Evolutionary conservation across 768 basidiomycete genomes (phyloP), one percentile per base, ranked within the genome.

Genomic region (Rhodotorula toruloides): DNA sequence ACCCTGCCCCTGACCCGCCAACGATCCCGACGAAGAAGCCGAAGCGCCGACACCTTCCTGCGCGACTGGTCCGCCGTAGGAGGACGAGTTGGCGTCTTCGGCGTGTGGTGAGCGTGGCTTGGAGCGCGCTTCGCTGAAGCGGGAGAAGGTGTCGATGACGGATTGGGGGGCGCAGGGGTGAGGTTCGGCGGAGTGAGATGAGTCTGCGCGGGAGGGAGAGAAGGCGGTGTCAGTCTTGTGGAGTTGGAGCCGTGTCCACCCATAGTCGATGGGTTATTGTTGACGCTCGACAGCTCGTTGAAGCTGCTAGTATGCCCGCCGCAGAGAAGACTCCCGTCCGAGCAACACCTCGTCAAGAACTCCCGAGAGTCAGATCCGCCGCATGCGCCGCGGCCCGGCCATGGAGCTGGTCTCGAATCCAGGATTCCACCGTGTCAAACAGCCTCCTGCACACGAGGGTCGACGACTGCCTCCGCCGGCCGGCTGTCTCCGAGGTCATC

Each of bases 141-240:
- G 61, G 5, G 67, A 14, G 44, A 68, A 68, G 32, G 53, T 14
- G 46, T 65, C 63, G 61, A 70, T 55, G 25, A 58, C 44, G 27
- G 52, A 49, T 63, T 63, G 61, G 1, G 69, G 69, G 6, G 69
- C 69, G 48, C 57, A 70, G 17, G 69, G 69, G 58, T 70, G 69
- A 11, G 69, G 54, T 13, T 42, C 27, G 31, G 58, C 34, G 4
- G 46, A 12, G 48, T 63, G 65, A 22, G 40, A 27, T 17, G 52
- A 29, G 22, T 50, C 65, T 54, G 58, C n/a, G 4, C 4, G 25
- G 19, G 46, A 31, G 37, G 6, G 19, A 39, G 58, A 9, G 21
- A 10, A 25, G 14, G 29, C 19, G n/a, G 37, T 5, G 17, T 7
- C 40, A 31, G 31, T 21, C 21, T 39, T 8, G 27, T 27, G 10